A percentile compares a stretch with the other conserved stretches of the same genome.
These are phyloP conservation scores for Peronospora belbahrii DNA, from an alignment of 352 stramenopile genomes.

Conservation along the genomic window DNA sequence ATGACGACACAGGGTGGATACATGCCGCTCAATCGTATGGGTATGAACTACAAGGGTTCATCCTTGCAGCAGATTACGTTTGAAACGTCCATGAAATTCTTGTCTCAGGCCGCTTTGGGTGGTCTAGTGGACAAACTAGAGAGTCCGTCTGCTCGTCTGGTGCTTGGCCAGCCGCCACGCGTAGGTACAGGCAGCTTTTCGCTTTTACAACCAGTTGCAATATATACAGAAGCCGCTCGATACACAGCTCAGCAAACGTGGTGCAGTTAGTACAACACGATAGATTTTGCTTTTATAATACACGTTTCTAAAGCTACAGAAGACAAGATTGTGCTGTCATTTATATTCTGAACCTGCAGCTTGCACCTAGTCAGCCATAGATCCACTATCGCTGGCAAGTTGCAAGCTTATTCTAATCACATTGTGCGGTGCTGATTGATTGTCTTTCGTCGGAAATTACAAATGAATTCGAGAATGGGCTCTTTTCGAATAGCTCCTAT, in stretches of 20 bases:
- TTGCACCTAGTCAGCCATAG: too few relatives aligned
- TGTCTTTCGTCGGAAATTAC: too few relatives aligned
- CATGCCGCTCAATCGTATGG: slow-evolving; percentile 96
- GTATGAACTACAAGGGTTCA: slow-evolving; percentile 94
- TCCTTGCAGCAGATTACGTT: slow-evolving; percentile 99
- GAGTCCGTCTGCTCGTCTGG: slow-evolving; percentile 92
- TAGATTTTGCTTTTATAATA: slow-evolving; percentile 28
- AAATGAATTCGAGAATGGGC: too few relatives aligned
- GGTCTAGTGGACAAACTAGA: slow-evolving; percentile 86
- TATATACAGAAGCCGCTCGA: slow-evolving; percentile 35
- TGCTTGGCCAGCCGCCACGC: slow-evolving; percentile 90
- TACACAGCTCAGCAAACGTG: too few relatives aligned
- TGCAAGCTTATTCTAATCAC: too few relatives aligned
- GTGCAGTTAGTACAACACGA: slow-evolving; percentile 12
- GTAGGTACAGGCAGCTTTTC: slow-evolving; percentile 96
- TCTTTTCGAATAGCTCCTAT: too few relatives aligned
- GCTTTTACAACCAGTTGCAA: slow-evolving; percentile 82
- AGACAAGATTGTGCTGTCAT: background rate
- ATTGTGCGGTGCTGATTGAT: too few relatives aligned
- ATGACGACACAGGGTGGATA: slow-evolving; percentile 98
- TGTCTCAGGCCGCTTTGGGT: slow-evolving; percentile 92
- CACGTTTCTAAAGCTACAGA: slow-evolving; percentile 24
- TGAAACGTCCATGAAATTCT: slow-evolving; percentile 98
- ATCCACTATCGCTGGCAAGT: too few relatives aligned
- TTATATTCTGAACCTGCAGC: too few relatives aligned